These are phyloP conservation scores for Lichtheimia ramosa DNA, from an alignment of 371 early-diverging fungal species.

Conservation along the genomic window DNA sequence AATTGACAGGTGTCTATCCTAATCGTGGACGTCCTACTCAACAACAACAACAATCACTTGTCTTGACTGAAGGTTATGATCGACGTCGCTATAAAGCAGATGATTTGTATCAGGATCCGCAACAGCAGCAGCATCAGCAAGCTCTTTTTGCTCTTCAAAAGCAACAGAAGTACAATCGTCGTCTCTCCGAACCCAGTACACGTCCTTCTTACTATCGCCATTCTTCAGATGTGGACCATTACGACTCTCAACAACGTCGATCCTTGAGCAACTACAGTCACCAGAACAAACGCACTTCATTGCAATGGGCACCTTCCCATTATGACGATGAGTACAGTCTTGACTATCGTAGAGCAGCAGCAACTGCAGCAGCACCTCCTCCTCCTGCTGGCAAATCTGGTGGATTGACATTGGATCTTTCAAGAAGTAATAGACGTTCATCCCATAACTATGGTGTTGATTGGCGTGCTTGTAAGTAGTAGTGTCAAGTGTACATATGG, in stretches of 20 bases:
- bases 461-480: constrained; percentile 29
- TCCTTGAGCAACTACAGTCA: constrained; percentile 8
- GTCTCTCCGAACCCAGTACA: constrained; percentile 42
- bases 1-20: constrained; percentile 31
- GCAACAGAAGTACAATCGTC: constrained; percentile 27
- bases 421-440: constrained; percentile 12
- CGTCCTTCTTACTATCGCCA: constrained; percentile 21
- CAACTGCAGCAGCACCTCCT: neutral
- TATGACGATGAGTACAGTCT: neutral
- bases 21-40: neutral
- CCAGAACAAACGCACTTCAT: constrained; percentile 18
- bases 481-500: neutral
- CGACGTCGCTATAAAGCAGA: neutral
- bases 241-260: constrained; percentile 14
- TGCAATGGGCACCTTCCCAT: constrained; percentile 15
- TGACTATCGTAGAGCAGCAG: neutral
- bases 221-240: constrained; percentile 13
- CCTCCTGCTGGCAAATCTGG: neutral
- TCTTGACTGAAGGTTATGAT: constrained; percentile 1
- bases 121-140: constrained; percentile 7
- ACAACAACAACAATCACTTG: constrained; percentile 2
- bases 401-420: constrained; percentile 9
- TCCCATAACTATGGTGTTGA: constrained; percentile 19
- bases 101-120: neutral
- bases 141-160: neutral